These are phyloP conservation scores for Guadua angustifolia DNA, from an alignment of 176 grass and related monocot genomes.

Conservation along the genomic window DNA sequence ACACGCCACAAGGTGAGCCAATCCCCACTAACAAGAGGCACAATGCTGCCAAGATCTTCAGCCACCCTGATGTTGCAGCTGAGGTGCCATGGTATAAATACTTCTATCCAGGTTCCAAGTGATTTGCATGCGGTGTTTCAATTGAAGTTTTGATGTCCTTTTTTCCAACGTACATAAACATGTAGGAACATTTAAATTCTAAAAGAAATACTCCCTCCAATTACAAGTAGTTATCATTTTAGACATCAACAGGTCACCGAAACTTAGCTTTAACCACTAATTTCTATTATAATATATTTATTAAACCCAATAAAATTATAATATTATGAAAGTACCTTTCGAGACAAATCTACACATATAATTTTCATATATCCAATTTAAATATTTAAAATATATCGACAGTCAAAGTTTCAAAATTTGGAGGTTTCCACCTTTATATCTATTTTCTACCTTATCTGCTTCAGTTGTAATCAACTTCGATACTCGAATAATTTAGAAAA, in stretches of 20 bases:
- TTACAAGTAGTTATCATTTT: too few species aligned
- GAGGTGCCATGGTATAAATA: constrained; percentile 77
- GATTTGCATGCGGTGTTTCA: background rate
- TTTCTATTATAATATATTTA: too few species aligned
- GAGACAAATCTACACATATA: too few species aligned
- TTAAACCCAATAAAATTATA: too few species aligned
- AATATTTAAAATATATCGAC: too few species aligned
- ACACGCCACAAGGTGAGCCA: constrained; percentile 80
- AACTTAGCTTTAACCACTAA: too few species aligned
- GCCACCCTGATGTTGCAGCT: constrained; percentile 60
- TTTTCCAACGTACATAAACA: background rate
- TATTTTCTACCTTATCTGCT: constrained; percentile 32
- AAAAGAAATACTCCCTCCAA: background rate
- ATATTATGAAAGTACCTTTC: too few species aligned
- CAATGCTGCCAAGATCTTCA: constrained; percentile 84
- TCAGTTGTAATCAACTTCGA: constrained; percentile 8
- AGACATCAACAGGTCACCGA: too few species aligned
- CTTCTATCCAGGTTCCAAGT: background rate
- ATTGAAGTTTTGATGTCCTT: background rate
- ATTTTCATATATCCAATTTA: too few species aligned
- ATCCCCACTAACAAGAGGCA: constrained; percentile 87
- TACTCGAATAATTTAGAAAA: too few species aligned
- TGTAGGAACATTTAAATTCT: background rate
- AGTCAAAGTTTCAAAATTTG: background rate
- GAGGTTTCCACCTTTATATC: background rate